Conservation (phyloP, 768 basidiomycete genomes). For the Lentinula edodes region DNA sequence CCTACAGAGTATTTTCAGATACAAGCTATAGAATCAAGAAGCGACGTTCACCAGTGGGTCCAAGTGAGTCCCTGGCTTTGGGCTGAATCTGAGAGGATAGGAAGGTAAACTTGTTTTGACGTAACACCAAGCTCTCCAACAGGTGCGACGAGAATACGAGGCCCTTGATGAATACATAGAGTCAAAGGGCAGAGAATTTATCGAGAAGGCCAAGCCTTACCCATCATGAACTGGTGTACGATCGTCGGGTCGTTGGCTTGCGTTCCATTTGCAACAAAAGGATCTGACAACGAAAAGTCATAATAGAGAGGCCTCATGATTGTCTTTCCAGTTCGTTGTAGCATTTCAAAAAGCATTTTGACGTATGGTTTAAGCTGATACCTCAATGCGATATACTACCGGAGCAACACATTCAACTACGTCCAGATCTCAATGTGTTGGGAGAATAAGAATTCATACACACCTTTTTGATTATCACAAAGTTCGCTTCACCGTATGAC, state of each 20-base stretch:
- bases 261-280: slow-evolving; percentile 20
- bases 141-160: slow-evolving; percentile 25
- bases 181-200: background rate
- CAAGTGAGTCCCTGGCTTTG: slow-evolving; percentile 1
- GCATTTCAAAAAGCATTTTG: slow-evolving; percentile 23
- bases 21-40: background rate
- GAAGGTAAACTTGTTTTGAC: slow-evolving; percentile 21
- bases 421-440: background rate
- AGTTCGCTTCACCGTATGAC: slow-evolving; percentile 30
- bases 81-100: background rate
- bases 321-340: slow-evolving; percentile 24
- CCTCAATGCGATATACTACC: slow-evolving; percentile 29
- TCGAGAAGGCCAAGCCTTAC: slow-evolving; percentile 10
- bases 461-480: slow-evolving; percentile 28
- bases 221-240: slow-evolving; percentile 30
- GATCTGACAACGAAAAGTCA: slow-evolving; percentile 26
- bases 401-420: background rate
- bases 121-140: slow-evolving; percentile 24
- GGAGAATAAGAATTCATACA: background rate
- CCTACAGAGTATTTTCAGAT: slow-evolving; percentile 13
- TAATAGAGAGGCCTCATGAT: slow-evolving; percentile 28
- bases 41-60: slow-evolving; percentile 16
- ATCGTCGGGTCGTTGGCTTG: slow-evolving; percentile 21
- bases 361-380: slow-evolving; percentile 29
- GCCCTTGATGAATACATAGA: slow-evolving; percentile 13